Evolutionary conservation across 2,329 filamentous ascomycete genomes (phyloP).

Genomic region (Ceratocystis lukuohia): DNA sequence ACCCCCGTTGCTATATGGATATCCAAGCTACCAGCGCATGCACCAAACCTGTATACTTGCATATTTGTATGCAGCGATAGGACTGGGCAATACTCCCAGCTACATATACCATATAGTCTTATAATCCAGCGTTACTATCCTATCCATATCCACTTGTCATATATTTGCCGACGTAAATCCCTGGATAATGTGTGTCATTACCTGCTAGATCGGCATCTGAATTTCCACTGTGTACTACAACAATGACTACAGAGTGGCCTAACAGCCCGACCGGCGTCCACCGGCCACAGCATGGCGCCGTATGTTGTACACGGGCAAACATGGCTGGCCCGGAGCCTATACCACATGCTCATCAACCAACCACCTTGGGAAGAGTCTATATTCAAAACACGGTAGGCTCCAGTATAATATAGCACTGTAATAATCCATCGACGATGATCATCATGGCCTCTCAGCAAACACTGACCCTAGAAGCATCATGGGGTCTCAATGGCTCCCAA

Average conservation of each 20-base stretch:
- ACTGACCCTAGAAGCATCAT: not conserved
- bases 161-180: not conserved
- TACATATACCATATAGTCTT: not conserved
- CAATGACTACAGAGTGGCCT: slow-evolving; percentile 2
- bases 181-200: slow-evolving; percentile 3
- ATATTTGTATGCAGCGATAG: not conserved
- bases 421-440: not conserved
- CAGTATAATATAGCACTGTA: not conserved
- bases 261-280: not conserved
- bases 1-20: not conserved
- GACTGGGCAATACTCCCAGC: not conserved
- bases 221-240: not conserved
- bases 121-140: not conserved
- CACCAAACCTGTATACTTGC: not conserved
- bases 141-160: slow-evolving; percentile 3
- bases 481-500: not conserved
- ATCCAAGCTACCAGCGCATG: not conserved
- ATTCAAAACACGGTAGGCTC: too few relatives aligned
- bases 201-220: not conserved
- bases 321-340: too few relatives aligned
- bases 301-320: too few relatives aligned
- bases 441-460: not conserved
- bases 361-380: too few relatives aligned
- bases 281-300: too few relatives aligned
- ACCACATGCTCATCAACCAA: not conserved